These are phyloP conservation scores for Cyclospora cayetanensis DNA, from an alignment of 169 alveolate genomes.

Conservation along the genomic window DNA sequence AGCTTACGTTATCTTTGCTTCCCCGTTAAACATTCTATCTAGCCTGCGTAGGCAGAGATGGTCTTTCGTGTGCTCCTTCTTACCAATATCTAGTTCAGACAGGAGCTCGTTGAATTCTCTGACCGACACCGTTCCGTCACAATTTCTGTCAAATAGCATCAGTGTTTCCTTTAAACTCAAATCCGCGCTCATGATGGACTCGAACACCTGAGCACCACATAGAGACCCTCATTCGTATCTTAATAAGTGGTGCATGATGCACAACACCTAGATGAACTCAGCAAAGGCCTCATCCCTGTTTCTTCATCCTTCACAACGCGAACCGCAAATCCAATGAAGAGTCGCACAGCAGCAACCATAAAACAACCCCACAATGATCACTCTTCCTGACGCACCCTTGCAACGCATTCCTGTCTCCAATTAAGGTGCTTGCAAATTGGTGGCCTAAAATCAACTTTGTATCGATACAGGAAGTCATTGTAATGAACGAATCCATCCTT, in stretches of 20 bases:
- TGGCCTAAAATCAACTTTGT: slow-evolving; percentile 66
- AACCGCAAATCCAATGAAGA: too few species aligned
- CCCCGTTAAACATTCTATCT: neutral
- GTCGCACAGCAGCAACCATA: slow-evolving; percentile 7
- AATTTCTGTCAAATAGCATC: slow-evolving; percentile 85
- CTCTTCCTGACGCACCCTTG: neutral
- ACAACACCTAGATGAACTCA: too few species aligned
- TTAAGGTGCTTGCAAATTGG: slow-evolving; percentile 62
- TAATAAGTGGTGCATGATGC: too few species aligned
- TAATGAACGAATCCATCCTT: slow-evolving; percentile 69
- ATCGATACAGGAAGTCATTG: slow-evolving; percentile 69
- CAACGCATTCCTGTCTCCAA: slow-evolving; percentile 73
- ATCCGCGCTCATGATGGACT: slow-evolving; percentile 85
- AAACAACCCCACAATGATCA: neutral
- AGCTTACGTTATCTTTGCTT: neutral
- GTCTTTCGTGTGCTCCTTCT: too few species aligned
- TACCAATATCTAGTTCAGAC: slow-evolving; percentile 80
- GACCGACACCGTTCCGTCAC: slow-evolving; percentile 86
- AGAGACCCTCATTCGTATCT: too few species aligned
- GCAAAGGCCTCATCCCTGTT: too few species aligned
- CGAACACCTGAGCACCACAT: slow-evolving; percentile 84
- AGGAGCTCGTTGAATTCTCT: slow-evolving; percentile 85
- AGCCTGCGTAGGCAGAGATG: neutral
- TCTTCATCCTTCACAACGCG: too few species aligned
- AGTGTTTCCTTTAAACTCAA: slow-evolving; percentile 83